phyloP scores from a whole-genome alignment of 495 filamentous ascomycete species.

The Aspergillus affinis region DNA sequence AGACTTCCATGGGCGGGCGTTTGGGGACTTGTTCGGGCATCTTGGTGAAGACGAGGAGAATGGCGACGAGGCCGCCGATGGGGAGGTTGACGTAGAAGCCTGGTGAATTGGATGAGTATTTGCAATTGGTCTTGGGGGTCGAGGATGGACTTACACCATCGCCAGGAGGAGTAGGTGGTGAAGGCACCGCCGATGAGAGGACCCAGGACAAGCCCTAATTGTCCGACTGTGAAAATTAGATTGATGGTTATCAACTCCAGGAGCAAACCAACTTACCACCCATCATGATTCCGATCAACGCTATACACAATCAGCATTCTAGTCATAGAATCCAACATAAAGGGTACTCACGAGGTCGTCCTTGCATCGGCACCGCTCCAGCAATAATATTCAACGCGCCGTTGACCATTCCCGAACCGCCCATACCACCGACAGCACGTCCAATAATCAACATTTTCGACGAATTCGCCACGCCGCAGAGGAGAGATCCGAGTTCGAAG shows the following conservation, averaged over 20 bases:
- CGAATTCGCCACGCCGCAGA: conserved; percentile 35
- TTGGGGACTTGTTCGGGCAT: conserved; percentile 28
- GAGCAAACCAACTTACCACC: conserved; percentile 19
- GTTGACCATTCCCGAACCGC: conserved; percentile 44
- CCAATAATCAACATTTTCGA: conserved; percentile 40
- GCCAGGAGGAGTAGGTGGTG: conserved; percentile 47
- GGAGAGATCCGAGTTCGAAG: conserved; percentile 37
- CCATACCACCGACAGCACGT: conserved; percentile 36
- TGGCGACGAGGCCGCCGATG: conserved; percentile 45
- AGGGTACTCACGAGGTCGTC: conserved; percentile 24
- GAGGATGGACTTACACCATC: conserved; percentile 41
- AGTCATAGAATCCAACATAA: too few species aligned
- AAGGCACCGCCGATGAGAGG: conserved; percentile 57
- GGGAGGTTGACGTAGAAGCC: conserved; percentile 59
- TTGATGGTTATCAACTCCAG: conserved; percentile 12
- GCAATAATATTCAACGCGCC: conserved; percentile 49
- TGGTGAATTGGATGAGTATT: conserved; percentile 20
- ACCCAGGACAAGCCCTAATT: conserved; percentile 35
- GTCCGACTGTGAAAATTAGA: conserved; percentile 9
- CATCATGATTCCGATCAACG: conserved; percentile 15
- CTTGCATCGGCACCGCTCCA: conserved; percentile 37
- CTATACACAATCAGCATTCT: background rate
- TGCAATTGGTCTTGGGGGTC: background rate
- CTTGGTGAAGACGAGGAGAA: conserved; percentile 32
- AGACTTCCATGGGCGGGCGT: conserved; percentile 29